Evolutionary conservation across 2,329 filamentous ascomycete genomes (phyloP).

Genomic region (Penicillium sp.): DNA sequence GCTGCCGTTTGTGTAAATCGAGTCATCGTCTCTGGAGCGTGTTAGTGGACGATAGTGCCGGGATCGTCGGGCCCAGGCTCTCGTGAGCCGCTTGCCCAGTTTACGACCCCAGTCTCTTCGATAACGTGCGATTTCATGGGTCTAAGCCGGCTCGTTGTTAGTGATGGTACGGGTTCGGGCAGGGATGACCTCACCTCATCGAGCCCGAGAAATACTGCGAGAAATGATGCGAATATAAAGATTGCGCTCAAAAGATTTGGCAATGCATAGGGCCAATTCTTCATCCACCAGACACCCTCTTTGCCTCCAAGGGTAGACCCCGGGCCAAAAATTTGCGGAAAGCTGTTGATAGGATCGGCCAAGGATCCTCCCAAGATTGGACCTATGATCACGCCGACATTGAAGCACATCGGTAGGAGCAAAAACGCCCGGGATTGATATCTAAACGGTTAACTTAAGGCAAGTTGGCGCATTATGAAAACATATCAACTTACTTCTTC

Average conservation of each 20-base stretch:
- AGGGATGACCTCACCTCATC: conserved; percentile 54
- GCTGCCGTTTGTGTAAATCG: conserved; percentile 34
- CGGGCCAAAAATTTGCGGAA: conserved; percentile 63
- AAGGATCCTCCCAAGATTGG: conserved; percentile 63
- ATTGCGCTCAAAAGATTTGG: conserved; percentile 66
- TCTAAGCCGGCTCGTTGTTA: conserved; percentile 17
- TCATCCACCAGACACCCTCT: conserved; percentile 62
- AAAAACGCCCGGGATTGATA: conserved; percentile 56
- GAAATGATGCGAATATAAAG: conserved; percentile 56
- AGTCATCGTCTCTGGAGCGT: conserved; percentile 28
- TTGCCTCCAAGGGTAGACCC: conserved; percentile 56
- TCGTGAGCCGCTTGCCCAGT: conserved; percentile 36
- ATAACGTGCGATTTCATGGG: conserved; percentile 40
- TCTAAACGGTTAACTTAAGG: conserved; percentile 19
- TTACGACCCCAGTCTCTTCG: conserved; percentile 43
- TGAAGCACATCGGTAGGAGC: conserved; percentile 66
- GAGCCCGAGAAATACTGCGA: conserved; percentile 61
- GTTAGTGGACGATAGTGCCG: conserved; percentile 38
- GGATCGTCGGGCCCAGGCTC: conserved; percentile 25
- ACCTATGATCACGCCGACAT: conserved; percentile 61
- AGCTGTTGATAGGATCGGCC: conserved; percentile 62
- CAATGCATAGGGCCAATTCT: conserved; percentile 64
- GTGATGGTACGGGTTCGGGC: background rate
- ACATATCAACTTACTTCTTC: conserved; percentile 53
- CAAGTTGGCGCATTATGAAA: background rate